Conservation (phyloP, 176 grass and related monocot genomes). For the Phyllostachys edulis region DNA sequence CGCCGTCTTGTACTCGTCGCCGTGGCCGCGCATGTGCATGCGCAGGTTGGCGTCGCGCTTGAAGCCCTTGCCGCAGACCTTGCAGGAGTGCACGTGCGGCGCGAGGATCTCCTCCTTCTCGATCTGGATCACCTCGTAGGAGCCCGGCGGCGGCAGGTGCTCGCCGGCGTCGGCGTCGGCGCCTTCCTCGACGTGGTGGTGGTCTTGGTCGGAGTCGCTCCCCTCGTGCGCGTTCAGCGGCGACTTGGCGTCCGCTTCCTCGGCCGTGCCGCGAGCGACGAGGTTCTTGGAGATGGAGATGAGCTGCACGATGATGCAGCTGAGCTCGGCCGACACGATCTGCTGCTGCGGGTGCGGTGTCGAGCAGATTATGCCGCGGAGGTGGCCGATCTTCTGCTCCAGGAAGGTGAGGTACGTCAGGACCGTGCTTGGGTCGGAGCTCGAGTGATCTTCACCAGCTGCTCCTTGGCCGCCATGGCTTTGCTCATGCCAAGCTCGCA, state of each 20-base stretch:
- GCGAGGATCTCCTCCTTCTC: constrained; percentile 73
- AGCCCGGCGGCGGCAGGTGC: background rate
- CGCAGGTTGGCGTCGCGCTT: constrained; percentile 99
- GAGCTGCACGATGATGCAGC: constrained; percentile 72
- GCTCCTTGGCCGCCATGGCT: background rate
- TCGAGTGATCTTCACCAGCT: background rate
- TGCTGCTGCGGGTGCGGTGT: constrained; percentile 44
- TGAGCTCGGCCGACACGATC: constrained; percentile 70
- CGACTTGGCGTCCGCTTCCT: background rate
- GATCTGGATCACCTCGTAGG: constrained; percentile 79
- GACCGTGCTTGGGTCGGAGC: constrained; percentile 30
- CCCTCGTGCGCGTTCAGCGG: background rate
- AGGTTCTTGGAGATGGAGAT: constrained; percentile 58
- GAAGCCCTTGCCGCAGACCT: constrained; percentile 93
- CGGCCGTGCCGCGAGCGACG: background rate
- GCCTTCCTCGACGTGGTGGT: background rate
- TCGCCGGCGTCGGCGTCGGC: background rate
- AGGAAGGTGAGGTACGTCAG: constrained; percentile 66
- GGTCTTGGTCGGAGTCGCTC: background rate
- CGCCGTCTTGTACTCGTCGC: constrained; percentile 72
- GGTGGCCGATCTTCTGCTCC: constrained; percentile 69
- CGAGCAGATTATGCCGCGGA: constrained; percentile 53
- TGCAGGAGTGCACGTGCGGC: constrained; percentile 77
- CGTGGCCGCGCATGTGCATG: constrained; percentile 99
- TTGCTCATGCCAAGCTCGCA: background rate